phyloP scores from a whole-genome alignment of 192 early-diverging fungal genomes.

The Dispira simplex region DNA sequence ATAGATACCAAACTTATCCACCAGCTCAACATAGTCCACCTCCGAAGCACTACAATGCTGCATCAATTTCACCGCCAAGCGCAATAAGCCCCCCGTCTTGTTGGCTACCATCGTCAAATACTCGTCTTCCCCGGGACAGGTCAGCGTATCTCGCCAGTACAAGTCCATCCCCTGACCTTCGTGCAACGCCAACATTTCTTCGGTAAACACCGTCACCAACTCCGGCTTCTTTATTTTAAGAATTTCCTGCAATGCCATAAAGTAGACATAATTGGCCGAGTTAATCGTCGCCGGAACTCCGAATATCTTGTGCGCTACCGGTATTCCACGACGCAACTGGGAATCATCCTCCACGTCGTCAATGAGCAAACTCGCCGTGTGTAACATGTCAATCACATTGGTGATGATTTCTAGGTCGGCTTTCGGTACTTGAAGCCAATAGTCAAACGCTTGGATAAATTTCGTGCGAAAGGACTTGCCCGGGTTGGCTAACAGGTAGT shows the following conservation, averaged over 20 bases:
- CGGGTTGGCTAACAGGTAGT: constrained; percentile 68
- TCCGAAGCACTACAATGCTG: constrained; percentile 41
- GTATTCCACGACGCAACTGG: constrained; percentile 67
- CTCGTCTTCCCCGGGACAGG: constrained; percentile 83
- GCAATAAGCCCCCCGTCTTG: constrained; percentile 94
- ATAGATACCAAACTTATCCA: constrained; percentile 80
- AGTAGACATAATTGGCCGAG: constrained; percentile 95
- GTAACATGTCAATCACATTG: constrained; percentile 84
- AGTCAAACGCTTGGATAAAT: constrained; percentile 82
- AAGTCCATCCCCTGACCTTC: constrained; percentile 97
- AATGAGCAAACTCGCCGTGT: constrained; percentile 83
- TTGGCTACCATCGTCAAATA: constrained; percentile 93
- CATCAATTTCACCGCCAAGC: constrained; percentile 91
- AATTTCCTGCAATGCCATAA: constrained; percentile 73
- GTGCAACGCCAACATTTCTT: constrained; percentile 84
- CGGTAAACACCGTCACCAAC: constrained; percentile 75
- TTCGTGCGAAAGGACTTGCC: constrained; percentile 91
- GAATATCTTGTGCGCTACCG: constrained; percentile 94
- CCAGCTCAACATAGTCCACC: constrained; percentile 57
- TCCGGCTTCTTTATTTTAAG: constrained; percentile 39
- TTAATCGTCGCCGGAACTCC: constrained; percentile 88
- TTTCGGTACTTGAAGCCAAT: constrained; percentile 66
- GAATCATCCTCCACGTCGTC: constrained; percentile 97
- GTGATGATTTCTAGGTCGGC: constrained; percentile 53
- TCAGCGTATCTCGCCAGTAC: constrained; percentile 82